Percentiles rank a stretch among this genome's conserved stretches.
Evolutionary conservation across 352 stramenopile species (phyloP).

Genomic region (Globisporangium alternatum): DNA sequence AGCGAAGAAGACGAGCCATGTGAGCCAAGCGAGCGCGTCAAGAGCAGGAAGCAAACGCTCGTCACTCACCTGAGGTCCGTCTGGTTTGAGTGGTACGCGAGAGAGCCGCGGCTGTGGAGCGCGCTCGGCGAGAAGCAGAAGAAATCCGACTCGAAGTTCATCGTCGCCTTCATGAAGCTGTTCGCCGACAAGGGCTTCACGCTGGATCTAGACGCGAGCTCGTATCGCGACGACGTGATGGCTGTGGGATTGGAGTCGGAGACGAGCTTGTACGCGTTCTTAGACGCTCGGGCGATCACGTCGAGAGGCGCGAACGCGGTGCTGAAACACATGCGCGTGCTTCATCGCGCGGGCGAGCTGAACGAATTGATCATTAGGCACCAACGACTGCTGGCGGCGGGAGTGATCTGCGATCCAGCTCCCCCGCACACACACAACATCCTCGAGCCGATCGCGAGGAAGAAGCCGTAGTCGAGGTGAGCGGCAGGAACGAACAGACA

Average conservation of each 20-base stretch:
- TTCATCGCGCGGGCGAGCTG: neutral
- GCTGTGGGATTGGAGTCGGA: neutral
- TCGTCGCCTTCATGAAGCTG: neutral
- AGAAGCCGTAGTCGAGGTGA: neutral
- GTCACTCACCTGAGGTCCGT: neutral
- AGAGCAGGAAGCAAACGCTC: neutral
- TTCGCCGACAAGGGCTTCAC: neutral
- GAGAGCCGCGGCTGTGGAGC: neutral
- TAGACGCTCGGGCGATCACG: neutral
- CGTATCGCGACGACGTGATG: neutral
- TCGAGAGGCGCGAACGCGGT: neutral
- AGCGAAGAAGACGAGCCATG: neutral
- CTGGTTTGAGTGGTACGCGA: neutral
- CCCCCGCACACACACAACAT: neutral
- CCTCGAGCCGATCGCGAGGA: neutral
- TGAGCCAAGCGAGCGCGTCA: neutral
- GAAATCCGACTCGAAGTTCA: neutral
- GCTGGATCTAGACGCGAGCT: neutral
- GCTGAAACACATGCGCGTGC: neutral
- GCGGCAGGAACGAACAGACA: neutral
- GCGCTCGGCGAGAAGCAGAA: neutral
- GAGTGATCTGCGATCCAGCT: neutral
- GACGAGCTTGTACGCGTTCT: neutral
- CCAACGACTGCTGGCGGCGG: neutral
- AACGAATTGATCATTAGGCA: neutral